Conservation (phyloP, 208 protist species). For the Crithidia bombi region DNA sequence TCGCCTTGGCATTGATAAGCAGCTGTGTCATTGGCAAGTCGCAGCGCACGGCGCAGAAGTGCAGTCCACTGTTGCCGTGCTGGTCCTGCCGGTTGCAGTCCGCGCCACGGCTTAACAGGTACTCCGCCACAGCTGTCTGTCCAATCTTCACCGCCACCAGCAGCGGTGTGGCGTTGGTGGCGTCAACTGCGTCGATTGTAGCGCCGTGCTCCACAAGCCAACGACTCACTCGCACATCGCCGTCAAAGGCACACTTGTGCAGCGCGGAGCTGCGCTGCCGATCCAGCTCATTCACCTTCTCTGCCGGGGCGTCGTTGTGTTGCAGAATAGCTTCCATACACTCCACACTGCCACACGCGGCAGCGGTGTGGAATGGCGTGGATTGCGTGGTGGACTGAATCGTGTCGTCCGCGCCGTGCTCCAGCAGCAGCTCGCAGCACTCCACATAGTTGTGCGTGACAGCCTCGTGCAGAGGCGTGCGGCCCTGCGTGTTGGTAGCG, state of each 20-base stretch:
- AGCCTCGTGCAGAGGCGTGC: slow-evolving; percentile 88
- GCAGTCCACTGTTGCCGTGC: slow-evolving; percentile 79
- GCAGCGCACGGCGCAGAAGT: slow-evolving; percentile 89
- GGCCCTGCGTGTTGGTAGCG: slow-evolving; percentile 79
- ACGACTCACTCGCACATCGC: slow-evolving; percentile 84
- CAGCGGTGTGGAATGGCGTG: slow-evolving; percentile 90
- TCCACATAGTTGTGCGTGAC: slow-evolving; percentile 85
- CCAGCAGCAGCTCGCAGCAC: slow-evolving; percentile 83
- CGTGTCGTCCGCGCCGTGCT: slow-evolving; percentile 80
- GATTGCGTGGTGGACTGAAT: slow-evolving; percentile 85
- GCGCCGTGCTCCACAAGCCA: slow-evolving; percentile 92
- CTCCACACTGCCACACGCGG: slow-evolving; percentile 88
- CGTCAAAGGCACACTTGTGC: slow-evolving; percentile 92
- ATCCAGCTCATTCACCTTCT: slow-evolving; percentile 88
- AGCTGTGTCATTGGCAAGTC: slow-evolving; percentile 76
- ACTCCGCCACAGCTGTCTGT: slow-evolving; percentile 73
- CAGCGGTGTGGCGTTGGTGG: slow-evolving; percentile 75
- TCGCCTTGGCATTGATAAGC: slow-evolving; percentile 70
- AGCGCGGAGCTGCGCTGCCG: slow-evolving; percentile 81
- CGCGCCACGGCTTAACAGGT: slow-evolving; percentile 71
- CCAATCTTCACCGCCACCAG: slow-evolving; percentile 93
- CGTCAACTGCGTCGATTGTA: slow-evolving; percentile 76
- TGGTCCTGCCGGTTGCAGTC: slow-evolving; percentile 74
- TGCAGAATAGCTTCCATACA: slow-evolving; percentile 87
- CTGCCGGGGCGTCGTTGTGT: slow-evolving; percentile 60